phyloP scores from a whole-genome alignment of 2,329 filamentous ascomycete species.

The Pestalotiopsis sp. region DNA sequence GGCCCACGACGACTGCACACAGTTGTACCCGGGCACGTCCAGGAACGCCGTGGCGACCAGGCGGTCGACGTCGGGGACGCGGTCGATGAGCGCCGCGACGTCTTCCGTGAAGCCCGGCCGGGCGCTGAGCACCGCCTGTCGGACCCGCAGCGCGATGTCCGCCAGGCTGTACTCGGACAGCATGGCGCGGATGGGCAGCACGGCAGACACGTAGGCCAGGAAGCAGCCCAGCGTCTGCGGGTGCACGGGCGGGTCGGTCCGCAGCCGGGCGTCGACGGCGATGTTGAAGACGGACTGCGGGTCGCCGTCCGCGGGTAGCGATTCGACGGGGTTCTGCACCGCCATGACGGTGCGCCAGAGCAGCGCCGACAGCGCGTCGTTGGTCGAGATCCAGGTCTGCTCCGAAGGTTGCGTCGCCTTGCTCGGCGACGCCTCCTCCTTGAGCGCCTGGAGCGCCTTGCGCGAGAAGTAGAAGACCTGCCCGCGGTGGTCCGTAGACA shows the following conservation, averaged over 20 bases:
- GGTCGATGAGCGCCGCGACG: slow-evolving; percentile 1
- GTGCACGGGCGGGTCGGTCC: neutral
- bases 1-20: neutral
- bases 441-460: neutral
- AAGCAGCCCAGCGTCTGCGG: slow-evolving; percentile 5
- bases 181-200: neutral
- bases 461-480: slow-evolving; percentile 8
- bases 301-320: neutral
- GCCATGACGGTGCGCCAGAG: slow-evolving; percentile 1
- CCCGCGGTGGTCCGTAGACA: neutral
- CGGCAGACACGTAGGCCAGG: neutral
- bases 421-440: neutral
- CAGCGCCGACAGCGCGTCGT: slow-evolving; percentile 5
- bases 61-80: neutral
- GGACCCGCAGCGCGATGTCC: neutral
- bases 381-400: slow-evolving; percentile 1
- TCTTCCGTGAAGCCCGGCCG: neutral
- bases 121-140: neutral
- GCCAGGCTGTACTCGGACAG: neutral
- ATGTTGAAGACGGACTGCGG: neutral
- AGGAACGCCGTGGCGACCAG: slow-evolving; percentile 1
- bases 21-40: neutral
- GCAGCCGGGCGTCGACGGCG: neutral
- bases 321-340: neutral
- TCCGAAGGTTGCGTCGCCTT: neutral